Evolutionary conservation across 202 grass and related monocot genomes (phyloP), one percentile per base, ranked within the genome.

Genomic region (Schoenoplectus triqueter): DNA sequence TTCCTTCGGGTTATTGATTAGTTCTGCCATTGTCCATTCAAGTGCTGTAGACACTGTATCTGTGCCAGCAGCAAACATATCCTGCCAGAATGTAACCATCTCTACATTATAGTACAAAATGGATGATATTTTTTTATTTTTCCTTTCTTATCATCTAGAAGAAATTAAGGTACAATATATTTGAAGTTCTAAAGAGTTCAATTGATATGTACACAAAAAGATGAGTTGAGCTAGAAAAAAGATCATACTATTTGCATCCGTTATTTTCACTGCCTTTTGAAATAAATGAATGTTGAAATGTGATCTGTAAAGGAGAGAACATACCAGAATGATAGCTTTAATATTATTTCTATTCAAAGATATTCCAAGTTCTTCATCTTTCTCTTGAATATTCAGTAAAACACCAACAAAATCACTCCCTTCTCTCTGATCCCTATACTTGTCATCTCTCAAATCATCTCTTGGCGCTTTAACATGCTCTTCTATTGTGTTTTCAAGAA

Each of bases 311-410:
- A 55, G 31, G 31, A 10, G 1, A 51, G 11, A 60, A 56, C 49
- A 81, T 88, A 94, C 88, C 50, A 85, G 68, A 56, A 88, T 79
- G 18, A 94, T 42, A 5, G 84, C 90, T 69, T 94, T 94, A 11
- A 88, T 72, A 76, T 79, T 86, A 17, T 64, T 65, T 59, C 77
- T 69, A 13, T 80, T 83, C 1, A 92, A 77, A 1, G 41, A 51
- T n/a, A 54, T 1, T 21, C 69, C 78, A 0, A 14, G 39, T 0
- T 49, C 59, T 0, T 68, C 84, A 42, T 88, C 80, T 21, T 70
- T 85, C 49, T 82, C 8, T 39, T 82, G 45, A 56, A 80, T 50
- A 15, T 52, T 51, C 2, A 86, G 51, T 62, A 86, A 80, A 44
- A 86, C 10, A 48, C 80, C 73, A 78, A 86, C 74, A 31, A 85